Conservation (phyloP, 1,139 yeast species). For the Protomyces inundatus region DNA sequence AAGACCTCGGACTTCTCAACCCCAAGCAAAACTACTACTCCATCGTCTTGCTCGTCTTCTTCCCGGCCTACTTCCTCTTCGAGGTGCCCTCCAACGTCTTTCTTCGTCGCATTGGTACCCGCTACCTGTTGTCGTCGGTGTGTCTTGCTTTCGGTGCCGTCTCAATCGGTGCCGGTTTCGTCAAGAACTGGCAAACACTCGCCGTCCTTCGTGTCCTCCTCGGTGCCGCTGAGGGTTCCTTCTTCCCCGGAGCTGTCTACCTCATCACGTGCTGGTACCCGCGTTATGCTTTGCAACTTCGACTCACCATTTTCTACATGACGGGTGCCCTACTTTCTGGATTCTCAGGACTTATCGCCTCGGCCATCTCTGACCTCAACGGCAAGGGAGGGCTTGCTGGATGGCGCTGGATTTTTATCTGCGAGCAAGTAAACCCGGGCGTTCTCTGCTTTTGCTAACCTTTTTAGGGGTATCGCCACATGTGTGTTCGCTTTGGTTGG, state of each 20-base stretch:
- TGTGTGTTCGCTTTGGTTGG: conserved; percentile 58
- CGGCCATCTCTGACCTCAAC: conserved; percentile 34
- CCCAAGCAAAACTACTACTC: conserved; percentile 44
- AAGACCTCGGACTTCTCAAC: conserved; percentile 46
- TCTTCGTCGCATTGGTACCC: conserved; percentile 57
- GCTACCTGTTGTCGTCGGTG: conserved; percentile 38
- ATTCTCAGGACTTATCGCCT: conserved; percentile 39
- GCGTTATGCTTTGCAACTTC: conserved; percentile 28
- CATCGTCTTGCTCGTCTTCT: conserved; percentile 58
- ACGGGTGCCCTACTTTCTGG: conserved; percentile 25
- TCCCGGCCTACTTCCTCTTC: conserved; percentile 61
- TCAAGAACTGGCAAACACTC: conserved; percentile 52
- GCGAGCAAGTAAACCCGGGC: conserved; percentile 54
- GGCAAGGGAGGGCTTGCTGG: conserved; percentile 40
- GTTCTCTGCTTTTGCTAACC: conserved; percentile 43
- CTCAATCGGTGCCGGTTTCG: conserved; percentile 49
- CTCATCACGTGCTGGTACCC: conserved; percentile 30
- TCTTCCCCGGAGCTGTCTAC: conserved; percentile 30
- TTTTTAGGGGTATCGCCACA: conserved; percentile 51
- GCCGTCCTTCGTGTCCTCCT: conserved; percentile 48
- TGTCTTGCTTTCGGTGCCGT: conserved; percentile 39
- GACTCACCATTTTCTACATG: conserved; percentile 33
- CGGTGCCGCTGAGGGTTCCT: conserved; percentile 31
- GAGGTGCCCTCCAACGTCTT: conserved; percentile 62
- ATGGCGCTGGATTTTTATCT: conserved; percentile 71